Evolutionary conservation across 352 stramenopile species (phyloP).

Genomic region (Nothophytophthora sp.): DNA sequence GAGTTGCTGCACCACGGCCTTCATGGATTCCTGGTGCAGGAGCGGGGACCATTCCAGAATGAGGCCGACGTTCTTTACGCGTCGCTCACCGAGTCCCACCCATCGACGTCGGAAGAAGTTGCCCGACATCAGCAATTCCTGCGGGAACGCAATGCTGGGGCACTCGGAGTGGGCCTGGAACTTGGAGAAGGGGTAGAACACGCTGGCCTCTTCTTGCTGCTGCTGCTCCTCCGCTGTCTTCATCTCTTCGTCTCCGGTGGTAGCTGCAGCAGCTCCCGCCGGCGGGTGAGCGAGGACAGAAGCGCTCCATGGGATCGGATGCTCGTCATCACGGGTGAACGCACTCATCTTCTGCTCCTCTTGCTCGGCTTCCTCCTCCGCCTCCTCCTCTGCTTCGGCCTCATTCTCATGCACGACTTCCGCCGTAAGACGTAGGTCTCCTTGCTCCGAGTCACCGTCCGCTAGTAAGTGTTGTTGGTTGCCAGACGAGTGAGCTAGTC

Average conservation of each 20-base stretch:
- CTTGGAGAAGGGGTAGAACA: constrained; percentile 79
- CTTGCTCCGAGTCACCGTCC: constrained; percentile 61
- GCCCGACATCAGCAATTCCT: constrained; percentile 72
- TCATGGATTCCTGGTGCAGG: constrained; percentile 76
- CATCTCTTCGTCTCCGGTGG: constrained; percentile 20
- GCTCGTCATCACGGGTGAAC: constrained; percentile 89
- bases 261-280: constrained; percentile 3
- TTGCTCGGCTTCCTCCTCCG: constrained; percentile 88
- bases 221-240: constrained; percentile 23
- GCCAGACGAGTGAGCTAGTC: constrained; percentile 58
- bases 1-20: constrained; percentile 57
- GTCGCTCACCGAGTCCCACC: constrained; percentile 85
- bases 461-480: constrained; percentile 31
- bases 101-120: constrained; percentile 90
- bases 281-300: constrained; percentile 38
- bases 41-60: constrained; percentile 88
- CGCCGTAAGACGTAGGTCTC: constrained; percentile 74
- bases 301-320: constrained; percentile 81
- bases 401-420: constrained; percentile 93
- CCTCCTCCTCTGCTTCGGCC: constrained; percentile 86
- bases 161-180: constrained; percentile 82
- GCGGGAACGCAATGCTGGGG: constrained; percentile 71
- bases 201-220: constrained; percentile 48
- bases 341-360: constrained; percentile 92
- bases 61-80: constrained; percentile 89